Conservation (phyloP, 2,329 filamentous ascomycete genomes). For the Myriosclerotinia scirpicola region DNA sequence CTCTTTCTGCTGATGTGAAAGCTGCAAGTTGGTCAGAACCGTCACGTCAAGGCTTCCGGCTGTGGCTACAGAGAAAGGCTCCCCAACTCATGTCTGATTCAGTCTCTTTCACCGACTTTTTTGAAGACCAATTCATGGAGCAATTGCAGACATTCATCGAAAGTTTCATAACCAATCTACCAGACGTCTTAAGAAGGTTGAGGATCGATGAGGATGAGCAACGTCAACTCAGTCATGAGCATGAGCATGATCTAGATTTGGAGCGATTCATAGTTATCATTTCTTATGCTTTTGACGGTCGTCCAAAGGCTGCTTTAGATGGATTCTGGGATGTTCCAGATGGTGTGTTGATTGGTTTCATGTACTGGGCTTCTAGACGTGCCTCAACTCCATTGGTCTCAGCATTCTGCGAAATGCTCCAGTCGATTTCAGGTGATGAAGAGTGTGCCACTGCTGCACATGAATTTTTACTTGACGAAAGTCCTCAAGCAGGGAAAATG, state of each 20-base stretch:
- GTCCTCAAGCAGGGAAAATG: slow-evolving; percentile 73
- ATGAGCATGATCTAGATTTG: slow-evolving; percentile 70
- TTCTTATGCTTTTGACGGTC: slow-evolving; percentile 84
- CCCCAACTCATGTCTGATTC: slow-evolving; percentile 66
- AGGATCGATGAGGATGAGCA: slow-evolving; percentile 90
- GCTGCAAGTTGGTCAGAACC: slow-evolving; percentile 85
- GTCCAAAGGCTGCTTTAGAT: slow-evolving; percentile 73
- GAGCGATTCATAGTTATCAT: slow-evolving; percentile 92
- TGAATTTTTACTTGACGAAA: slow-evolving; percentile 85
- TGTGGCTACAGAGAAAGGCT: slow-evolving; percentile 80
- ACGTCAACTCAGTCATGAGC: slow-evolving; percentile 63
- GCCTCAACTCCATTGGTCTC: slow-evolving; percentile 95
- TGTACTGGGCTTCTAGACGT: slow-evolving; percentile 94
- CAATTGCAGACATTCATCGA: slow-evolving; percentile 87
- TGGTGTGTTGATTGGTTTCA: slow-evolving; percentile 88
- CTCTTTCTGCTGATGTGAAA: slow-evolving; percentile 78
- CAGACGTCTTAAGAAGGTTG: slow-evolving; percentile 82
- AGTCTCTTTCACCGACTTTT: slow-evolving; percentile 67
- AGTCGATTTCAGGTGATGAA: slow-evolving; percentile 79
- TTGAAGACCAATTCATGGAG: slow-evolving; percentile 72
- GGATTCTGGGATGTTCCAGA: slow-evolving; percentile 92
- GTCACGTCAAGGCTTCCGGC: slow-evolving; percentile 76
- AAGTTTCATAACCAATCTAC: slow-evolving; percentile 91
- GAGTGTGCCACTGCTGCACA: slow-evolving; percentile 83
- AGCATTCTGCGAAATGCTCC: slow-evolving; percentile 95